Base-by-base conservation (phyloP, 768 basidiomycete genomes). In the Phlegmacium glaucopus region DNA sequence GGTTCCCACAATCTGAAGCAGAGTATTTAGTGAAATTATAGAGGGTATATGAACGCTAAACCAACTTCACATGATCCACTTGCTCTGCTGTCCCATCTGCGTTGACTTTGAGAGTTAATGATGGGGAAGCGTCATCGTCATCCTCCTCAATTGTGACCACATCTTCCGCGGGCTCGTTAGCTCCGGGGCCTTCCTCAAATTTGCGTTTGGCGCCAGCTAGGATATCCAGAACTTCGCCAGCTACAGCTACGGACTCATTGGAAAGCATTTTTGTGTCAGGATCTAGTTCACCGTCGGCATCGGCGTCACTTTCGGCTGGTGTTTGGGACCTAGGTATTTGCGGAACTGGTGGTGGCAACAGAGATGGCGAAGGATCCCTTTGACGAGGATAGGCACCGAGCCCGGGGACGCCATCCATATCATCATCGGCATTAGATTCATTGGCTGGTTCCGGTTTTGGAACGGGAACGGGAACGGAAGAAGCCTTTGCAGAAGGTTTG, bases 81-180 rank as follows among this genome's bases (percentile, higher is more conserved):
- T 98, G 94, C 45, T 94, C 90, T 25, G 97, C 94, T 0, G 92
- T 90, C 17, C 94, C 95, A 61, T 97, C 93, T 7, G 90, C 55
- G 58, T 89, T 91, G 44, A 95, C 87, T 62, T 89, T 90, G 54
- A 89, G 65, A 38, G 83, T 75, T 38, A 77, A 58, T 34, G 77
- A 58, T 29, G 65, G 47, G 38, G 65, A 59, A 40, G 71, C 74
- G 44, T 76, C 77, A 12, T 83, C 74, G 15, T 80, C 80, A 32
- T 79, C 76, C 38, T 78, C 79, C 37, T 79, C 77, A 36, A 73
- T 70, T 36, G 70, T 65, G 22, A 77, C 74, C 11, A 77, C 74
- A 38, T 76, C 82, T 5, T 62, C 70, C 27, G 46, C 64, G 6
- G 43, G 69, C 18, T 67, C 67, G 18, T 61, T 63, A 9, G 67